A percentile compares a stretch with the other conserved stretches of the same genome.
These are phyloP conservation scores for Chytridium lagenaria DNA, from an alignment of 371 early-diverging fungal species.

Conservation along the genomic window DNA sequence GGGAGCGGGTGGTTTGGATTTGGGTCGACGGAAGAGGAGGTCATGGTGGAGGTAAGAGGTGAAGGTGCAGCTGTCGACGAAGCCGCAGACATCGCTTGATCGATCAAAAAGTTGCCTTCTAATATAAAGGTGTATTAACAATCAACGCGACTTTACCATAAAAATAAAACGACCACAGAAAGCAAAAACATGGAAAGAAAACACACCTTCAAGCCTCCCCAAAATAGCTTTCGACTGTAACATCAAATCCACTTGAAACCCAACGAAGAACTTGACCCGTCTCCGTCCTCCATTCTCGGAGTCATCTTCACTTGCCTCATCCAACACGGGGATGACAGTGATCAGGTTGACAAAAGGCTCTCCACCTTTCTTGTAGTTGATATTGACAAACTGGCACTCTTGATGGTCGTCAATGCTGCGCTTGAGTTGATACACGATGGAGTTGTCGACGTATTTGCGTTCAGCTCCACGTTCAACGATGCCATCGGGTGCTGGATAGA, in stretches of 20 bases:
- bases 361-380: constrained; percentile 71
- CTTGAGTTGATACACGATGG: constrained; percentile 59
- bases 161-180: neutral
- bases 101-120: no score
- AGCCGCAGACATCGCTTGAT: no score
- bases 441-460: constrained; percentile 63
- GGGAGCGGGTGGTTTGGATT: neutral
- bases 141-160: no score
- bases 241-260: constrained; percentile 72
- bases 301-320: neutral
- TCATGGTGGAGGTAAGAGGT: neutral
- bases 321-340: constrained; percentile 66
- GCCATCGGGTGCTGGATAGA: constrained; percentile 40
- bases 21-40: neutral
- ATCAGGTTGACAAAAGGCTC: constrained; percentile 75
- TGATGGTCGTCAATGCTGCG: constrained; percentile 53
- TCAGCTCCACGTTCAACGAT: constrained; percentile 40
- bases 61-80: no score
- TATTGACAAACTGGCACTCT: constrained; percentile 66
- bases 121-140: no score
- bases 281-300: constrained; percentile 41
- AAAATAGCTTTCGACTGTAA: constrained; percentile 73
- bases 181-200: neutral
- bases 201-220: neutral
- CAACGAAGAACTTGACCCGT: constrained; percentile 67